phyloP scores from a whole-genome alignment of 257 asterid species.

The Gentiana dahurica region DNA sequence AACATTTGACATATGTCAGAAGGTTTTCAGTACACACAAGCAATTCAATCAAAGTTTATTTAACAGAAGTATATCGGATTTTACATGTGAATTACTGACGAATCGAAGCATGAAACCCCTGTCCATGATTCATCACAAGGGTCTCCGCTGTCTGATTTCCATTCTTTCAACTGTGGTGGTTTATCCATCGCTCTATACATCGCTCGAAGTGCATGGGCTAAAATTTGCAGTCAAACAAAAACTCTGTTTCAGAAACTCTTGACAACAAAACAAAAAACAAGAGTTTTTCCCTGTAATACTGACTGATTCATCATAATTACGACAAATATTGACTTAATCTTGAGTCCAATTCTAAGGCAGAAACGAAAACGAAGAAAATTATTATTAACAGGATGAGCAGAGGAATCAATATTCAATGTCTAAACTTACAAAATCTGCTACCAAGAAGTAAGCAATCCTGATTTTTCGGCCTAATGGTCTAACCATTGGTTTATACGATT shows the following conservation, averaged over 20 bases:
- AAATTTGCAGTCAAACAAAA: conserved; percentile 9
- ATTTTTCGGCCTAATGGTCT: no score
- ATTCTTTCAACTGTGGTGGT: conserved; percentile 46
- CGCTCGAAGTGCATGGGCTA: conserved; percentile 71
- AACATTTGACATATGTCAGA: not conserved
- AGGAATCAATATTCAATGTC: no score
- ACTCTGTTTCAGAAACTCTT: conserved; percentile 1
- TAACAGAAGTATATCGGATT: not conserved
- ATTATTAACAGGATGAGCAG: no score
- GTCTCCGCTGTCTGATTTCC: conserved; percentile 71
- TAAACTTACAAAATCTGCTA: no score
- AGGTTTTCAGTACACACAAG: no score
- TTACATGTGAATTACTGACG: conserved; percentile 66
- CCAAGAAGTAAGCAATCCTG: no score
- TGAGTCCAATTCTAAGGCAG: not conserved
- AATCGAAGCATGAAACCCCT: conserved; percentile 59
- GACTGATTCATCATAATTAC: not conserved
- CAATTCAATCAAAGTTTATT: not conserved
- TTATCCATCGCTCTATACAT: conserved; percentile 57
- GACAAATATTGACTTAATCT: no score
- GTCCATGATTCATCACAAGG: conserved; percentile 78
- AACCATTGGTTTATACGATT: no score
- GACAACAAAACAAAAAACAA: no score
- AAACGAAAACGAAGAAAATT: no score
- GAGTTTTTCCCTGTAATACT: not conserved